Conservation (phyloP, 768 basidiomycete species). For the Amanita pallidorosea region DNA sequence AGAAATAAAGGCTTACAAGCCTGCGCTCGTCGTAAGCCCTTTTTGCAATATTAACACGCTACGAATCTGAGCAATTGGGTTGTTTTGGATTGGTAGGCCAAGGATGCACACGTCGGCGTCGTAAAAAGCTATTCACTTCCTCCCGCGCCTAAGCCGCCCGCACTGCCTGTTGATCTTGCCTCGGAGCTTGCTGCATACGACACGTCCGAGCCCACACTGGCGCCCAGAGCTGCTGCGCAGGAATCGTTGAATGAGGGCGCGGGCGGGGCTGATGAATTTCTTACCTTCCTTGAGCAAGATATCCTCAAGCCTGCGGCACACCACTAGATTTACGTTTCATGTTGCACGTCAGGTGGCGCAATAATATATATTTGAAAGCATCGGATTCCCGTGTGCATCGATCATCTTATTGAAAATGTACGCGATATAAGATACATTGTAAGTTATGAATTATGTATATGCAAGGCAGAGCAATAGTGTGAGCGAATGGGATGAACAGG, state of each 20-base stretch:
- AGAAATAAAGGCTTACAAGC: slow-evolving; percentile 87
- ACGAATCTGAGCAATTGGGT: background rate
- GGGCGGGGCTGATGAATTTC: slow-evolving; percentile 65
- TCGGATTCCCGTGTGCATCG: background rate
- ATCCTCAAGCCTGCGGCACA: slow-evolving; percentile 56
- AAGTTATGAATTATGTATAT: background rate
- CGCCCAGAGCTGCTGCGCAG: slow-evolving; percentile 21
- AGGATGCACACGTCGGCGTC: slow-evolving; percentile 80
- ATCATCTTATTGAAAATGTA: background rate
- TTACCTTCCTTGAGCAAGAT: slow-evolving; percentile 75
- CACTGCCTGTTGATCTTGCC: slow-evolving; percentile 78
- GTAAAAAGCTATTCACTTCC: slow-evolving; percentile 81
- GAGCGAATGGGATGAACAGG: background rate
- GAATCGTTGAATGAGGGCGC: slow-evolving; percentile 28
- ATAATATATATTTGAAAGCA: background rate
- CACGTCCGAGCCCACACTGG: slow-evolving; percentile 55
- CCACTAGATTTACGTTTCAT: slow-evolving; percentile 15
- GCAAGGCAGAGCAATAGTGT: background rate
- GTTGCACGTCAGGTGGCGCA: background rate
- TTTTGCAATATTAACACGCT: background rate
- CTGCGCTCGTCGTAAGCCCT: slow-evolving; percentile 53
- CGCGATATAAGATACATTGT: slow-evolving; percentile 3
- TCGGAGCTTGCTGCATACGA: slow-evolving; percentile 83
- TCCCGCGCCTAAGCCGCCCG: slow-evolving; percentile 60
- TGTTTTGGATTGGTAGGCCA: slow-evolving; percentile 38